phyloP scores from a whole-genome alignment of 2,329 filamentous ascomycete species.

The Stemphylium lycopersici region DNA sequence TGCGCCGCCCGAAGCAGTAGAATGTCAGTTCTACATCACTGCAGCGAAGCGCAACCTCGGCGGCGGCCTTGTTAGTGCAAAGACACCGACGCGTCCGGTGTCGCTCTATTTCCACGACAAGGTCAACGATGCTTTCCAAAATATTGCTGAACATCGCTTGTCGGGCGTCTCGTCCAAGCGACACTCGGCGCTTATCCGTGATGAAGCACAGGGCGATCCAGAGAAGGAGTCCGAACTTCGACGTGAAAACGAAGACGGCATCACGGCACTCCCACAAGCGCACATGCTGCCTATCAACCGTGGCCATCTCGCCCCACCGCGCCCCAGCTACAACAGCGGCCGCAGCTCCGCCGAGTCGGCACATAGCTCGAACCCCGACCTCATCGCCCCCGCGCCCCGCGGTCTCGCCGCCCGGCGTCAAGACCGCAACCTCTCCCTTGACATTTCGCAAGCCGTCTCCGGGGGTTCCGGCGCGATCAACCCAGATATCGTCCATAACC shows the following conservation, averaged over 20 bases:
- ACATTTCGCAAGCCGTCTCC: constrained; percentile 50
- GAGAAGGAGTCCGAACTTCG: constrained; percentile 81
- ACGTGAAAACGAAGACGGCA: constrained; percentile 81
- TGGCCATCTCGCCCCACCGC: constrained; percentile 52
- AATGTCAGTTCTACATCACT: constrained; percentile 95
- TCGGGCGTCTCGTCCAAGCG: constrained; percentile 59
- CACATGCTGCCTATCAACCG: constrained; percentile 44
- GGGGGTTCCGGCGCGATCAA: constrained; percentile 46
- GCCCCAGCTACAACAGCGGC: constrained; percentile 26
- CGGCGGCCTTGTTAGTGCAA: constrained; percentile 59
- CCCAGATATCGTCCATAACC: constrained; percentile 50
- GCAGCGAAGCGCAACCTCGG: constrained; percentile 66
- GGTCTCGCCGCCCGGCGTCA: constrained; percentile 51
- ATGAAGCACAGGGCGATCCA: constrained; percentile 78
- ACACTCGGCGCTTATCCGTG: constrained; percentile 80
- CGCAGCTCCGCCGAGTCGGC: constrained; percentile 22
- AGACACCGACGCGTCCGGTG: constrained; percentile 63
- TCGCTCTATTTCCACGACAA: constrained; percentile 82
- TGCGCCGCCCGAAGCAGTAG: constrained; percentile 85
- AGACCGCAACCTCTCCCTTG: constrained; percentile 51
- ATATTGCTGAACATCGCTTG: constrained; percentile 75
- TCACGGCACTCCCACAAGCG: constrained; percentile 76
- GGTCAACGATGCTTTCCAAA: constrained; percentile 85
- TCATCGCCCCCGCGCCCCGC: constrained; percentile 34
- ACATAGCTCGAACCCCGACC: constrained; percentile 34